Conservation (phyloP, 1,284 basidiomycete species). For the Agaricales sp. region DNA sequence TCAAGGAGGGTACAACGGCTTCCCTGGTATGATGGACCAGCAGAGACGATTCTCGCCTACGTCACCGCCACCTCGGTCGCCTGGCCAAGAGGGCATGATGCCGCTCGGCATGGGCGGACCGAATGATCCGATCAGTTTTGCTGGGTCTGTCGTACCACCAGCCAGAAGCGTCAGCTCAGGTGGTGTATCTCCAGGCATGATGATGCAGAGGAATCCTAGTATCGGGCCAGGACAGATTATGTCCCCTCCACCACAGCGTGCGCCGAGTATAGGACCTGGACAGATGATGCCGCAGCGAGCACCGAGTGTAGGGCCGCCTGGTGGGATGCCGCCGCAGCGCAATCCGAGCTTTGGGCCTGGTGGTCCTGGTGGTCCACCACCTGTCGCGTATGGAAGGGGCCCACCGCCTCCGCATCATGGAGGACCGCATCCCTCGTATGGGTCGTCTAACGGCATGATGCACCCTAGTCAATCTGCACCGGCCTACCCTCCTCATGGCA, state of each 20-base stretch:
- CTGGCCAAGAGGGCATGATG: background rate
- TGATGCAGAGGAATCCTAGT: background rate
- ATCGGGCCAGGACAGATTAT: background rate
- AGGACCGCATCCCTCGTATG: background rate
- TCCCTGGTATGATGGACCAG: background rate
- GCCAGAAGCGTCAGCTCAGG: background rate
- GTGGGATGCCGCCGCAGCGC: background rate
- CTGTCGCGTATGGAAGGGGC: background rate
- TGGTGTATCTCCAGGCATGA: background rate
- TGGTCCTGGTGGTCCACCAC: constrained; percentile 1
- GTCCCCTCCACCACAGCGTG: background rate
- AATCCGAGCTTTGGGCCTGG: background rate
- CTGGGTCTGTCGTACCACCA: too few relatives aligned
- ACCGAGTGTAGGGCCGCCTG: background rate
- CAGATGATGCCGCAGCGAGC: background rate
- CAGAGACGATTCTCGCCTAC: background rate
- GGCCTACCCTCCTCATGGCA: background rate
- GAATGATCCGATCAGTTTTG: too few relatives aligned
- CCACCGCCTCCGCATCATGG: background rate
- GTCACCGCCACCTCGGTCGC: background rate
- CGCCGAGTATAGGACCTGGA: too few relatives aligned
- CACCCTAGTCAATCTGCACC: too few relatives aligned
- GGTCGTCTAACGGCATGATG: too few relatives aligned
- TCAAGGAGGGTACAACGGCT: too few relatives aligned
- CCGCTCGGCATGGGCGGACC: too few relatives aligned